Evolutionary conservation across 2,329 filamentous ascomycete genomes (phyloP), one percentile per base, ranked within the genome.

Genomic region (Dryadomyces quercus-mongolicae): DNA sequence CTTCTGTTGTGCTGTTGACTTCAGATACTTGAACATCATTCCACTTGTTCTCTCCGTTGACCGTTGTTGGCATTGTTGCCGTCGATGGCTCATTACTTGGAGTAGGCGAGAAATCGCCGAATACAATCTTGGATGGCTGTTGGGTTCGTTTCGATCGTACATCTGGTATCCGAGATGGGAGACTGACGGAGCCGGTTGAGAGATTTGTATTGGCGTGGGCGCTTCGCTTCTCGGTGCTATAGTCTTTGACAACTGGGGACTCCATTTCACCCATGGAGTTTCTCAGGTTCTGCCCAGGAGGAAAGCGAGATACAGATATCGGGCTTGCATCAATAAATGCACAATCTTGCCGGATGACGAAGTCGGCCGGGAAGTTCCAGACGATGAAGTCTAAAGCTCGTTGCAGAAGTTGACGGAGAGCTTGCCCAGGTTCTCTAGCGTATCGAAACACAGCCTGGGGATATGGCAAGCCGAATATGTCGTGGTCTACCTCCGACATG

Each of bases 91-190:
- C 20, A 13, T 22, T 18, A 6, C 22, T 18, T 8, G 15, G 42
- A 21, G 36, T 16, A 1, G 70, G 51, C 61, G 79, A 70, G 20
- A 84, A 69, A 59, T 88, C 84, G n/a, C 85, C 85, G 62, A 89
- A 89, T 57, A 82, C 80, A 52, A 89, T 87, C 57, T 74, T 47
- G 1, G 58, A 45, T 15, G 58, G 53, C 12, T 52, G 52, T 12
- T 51, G 7, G 12, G 38, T 52, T 18, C 31, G 38, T 21, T 46
- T 47, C n/a, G 21, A 36, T 43, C 40, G 45, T 1, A 43, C 20
- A 6, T 15, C 21, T 15, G 51, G 34, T 4, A 49, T 40, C 13
- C 54, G 56, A 15, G 47, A 31, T 6, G 57, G 57, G 22, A 58
- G 55, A 25, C 57, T 57, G 20, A 59, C 56, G 1, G 59, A 58